Conservation (phyloP, 306 rosid species). For the Chamaecrista fasciculata region DNA sequence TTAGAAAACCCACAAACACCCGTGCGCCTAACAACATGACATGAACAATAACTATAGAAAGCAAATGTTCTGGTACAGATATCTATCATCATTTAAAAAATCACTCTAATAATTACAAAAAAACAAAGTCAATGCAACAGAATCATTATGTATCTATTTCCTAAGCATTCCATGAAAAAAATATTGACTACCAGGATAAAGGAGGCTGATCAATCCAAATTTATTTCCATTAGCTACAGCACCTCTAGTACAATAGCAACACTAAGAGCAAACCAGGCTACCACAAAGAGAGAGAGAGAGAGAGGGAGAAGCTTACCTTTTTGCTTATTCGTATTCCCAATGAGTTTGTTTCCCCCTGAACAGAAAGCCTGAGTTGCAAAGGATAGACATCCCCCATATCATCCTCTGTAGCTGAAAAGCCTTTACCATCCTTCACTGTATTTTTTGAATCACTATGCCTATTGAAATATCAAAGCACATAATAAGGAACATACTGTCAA, state of each 20-base stretch:
- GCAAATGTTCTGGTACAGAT: background rate
- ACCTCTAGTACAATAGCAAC: slow-evolving; percentile 19
- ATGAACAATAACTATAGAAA: background rate
- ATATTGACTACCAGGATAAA: slow-evolving; percentile 8
- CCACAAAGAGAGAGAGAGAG: slow-evolving; percentile 3
- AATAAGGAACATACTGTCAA: slow-evolving; percentile 29
- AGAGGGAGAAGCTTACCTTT: slow-evolving; percentile 51
- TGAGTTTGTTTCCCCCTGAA: slow-evolving; percentile 64
- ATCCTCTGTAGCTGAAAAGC: slow-evolving; percentile 69
- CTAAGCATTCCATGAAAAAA: slow-evolving; percentile 22
- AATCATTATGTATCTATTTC: background rate
- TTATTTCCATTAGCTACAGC: slow-evolving; percentile 16
- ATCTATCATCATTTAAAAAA: background rate
- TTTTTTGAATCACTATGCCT: slow-evolving; percentile 87
- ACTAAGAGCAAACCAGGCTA: slow-evolving; percentile 8
- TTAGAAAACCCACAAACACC: slow-evolving; percentile 19
- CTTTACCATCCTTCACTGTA: slow-evolving; percentile 58
- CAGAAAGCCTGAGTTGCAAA: slow-evolving; percentile 82
- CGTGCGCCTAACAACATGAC: slow-evolving; percentile 10
- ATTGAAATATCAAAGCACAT: slow-evolving; percentile 30
- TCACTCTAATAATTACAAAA: background rate
- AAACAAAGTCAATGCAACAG: slow-evolving; percentile 18
- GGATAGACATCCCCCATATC: slow-evolving; percentile 92
- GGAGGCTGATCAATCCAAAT: slow-evolving; percentile 16
- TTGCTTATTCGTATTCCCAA: slow-evolving; percentile 88